Evolutionary conservation across 306 rosid species (phyloP), one percentile per base, ranked within the genome.

Genomic region (Begonia masoniana): DNA sequence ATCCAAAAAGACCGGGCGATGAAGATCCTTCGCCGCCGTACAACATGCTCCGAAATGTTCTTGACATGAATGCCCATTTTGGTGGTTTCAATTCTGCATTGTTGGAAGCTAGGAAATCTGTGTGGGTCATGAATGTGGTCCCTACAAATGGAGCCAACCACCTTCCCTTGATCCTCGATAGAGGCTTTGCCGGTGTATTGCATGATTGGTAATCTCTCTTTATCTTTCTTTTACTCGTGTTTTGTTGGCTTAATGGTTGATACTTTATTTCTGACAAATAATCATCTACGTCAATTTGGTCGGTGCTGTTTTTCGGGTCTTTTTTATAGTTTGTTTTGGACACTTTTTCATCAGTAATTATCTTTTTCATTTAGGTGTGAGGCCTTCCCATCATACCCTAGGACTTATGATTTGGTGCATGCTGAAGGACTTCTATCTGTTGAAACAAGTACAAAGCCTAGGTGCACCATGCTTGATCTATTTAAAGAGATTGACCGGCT

Each of bases 1-100:
- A 92, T 76, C 99, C 99, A n/a, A 92, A 92, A 78, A 77, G 99
- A 63, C 99, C 99, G 2, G 99, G 99, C 5, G 96, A 87, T 58
- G 99, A 92, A 68, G 99, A 92, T 68, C 99, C 99, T 31, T 80
- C 81, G 42, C 96, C 99, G 7, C 99, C 99, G 53, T 92, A 75
- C 76, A 92, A 92, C 82, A 92, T 92, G 99, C 85, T 92, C 57
- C 72, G 99, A 67, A 92, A 92, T 51, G 89, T 87, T 68, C 78
- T 92, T 9, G 99, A 92, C 93, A 87, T 92, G 99, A 92, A 87
- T 67, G 88, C 99, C 57, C 86, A 64, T 74, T 74, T 75, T 71
- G 96, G 99, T 23, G 95, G 95, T 59, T 72, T 92, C 68, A 92
- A 79, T 82, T 79, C 95, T 70, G 99, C 99, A 15, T 65, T 92